Conservation (phyloP, 1,284 basidiomycete species). For the Schizophyllum amplum region DNA sequence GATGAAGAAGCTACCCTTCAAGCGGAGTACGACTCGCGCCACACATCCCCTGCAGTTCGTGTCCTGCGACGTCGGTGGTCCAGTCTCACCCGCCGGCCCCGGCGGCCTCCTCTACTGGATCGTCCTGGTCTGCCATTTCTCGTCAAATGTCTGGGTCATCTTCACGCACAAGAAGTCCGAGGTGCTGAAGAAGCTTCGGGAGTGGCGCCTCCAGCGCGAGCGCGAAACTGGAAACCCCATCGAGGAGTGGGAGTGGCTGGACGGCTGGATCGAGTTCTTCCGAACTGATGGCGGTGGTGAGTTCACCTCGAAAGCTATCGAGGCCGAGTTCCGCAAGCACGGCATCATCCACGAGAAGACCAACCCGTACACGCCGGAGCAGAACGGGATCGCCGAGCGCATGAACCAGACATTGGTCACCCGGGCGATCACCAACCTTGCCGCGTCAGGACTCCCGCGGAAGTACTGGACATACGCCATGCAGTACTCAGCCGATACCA, state of each 20-base stretch:
- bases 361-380: constrained; percentile 21
- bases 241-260: constrained; percentile 12
- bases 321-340: constrained; percentile 14
- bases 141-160: constrained; percentile 15
- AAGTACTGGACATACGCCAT: constrained; percentile 20
- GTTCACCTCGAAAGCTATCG: constrained; percentile 18
- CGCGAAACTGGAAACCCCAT: neutral
- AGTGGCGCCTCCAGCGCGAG: too few species aligned
- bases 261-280: constrained; percentile 17
- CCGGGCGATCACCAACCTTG: constrained; percentile 16
- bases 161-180: constrained; percentile 19
- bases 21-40: constrained; percentile 8
- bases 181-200: neutral
- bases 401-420: constrained; percentile 23
- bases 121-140: neutral
- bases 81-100: constrained; percentile 13
- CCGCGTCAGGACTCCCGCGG: constrained; percentile 16
- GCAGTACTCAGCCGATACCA: constrained; percentile 13
- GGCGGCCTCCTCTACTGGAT: constrained; percentile 16
- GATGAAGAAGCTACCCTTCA: constrained; percentile 19
- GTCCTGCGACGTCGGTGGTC: constrained; percentile 25
- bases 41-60: constrained; percentile 19
- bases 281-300: constrained; percentile 24
- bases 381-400: constrained; percentile 22
- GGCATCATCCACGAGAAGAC: constrained; percentile 19